These are phyloP conservation scores for Mortierella alpina DNA, from an alignment of 192 early-diverging fungal genomes.

Conservation along the genomic window DNA sequence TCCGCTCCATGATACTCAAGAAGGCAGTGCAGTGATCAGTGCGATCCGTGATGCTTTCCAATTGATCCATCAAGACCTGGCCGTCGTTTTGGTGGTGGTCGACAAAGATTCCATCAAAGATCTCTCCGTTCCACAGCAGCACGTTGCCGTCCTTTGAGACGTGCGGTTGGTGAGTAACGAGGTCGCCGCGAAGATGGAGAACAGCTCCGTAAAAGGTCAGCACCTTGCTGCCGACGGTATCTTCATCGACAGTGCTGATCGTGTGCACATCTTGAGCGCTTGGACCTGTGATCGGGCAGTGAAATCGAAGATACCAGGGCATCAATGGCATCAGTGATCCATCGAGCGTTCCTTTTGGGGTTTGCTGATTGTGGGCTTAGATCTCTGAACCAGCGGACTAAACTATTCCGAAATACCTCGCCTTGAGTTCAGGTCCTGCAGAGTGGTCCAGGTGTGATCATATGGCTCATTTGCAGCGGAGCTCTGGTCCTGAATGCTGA, in stretches of 20 bases:
- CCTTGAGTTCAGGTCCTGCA: constrained; percentile 59
- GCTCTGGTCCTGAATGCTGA: constrained; percentile 41
- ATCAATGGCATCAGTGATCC: background rate
- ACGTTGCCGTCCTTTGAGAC: constrained; percentile 60
- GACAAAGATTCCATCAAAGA: constrained; percentile 82
- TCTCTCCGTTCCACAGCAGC: constrained; percentile 91
- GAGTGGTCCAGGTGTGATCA: constrained; percentile 45
- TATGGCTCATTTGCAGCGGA: constrained; percentile 1
- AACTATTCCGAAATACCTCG: constrained; percentile 48
- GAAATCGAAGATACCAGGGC: background rate
- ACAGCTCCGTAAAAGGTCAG: constrained; percentile 67
- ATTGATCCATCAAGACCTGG: constrained; percentile 27
- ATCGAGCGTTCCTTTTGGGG: no score
- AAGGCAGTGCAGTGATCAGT: background rate
- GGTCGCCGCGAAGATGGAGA: constrained; percentile 75
- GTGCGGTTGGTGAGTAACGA: constrained; percentile 69
- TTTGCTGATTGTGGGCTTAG: no score
- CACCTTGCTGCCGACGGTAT: background rate
- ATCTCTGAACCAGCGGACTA: background rate
- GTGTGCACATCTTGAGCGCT: constrained; percentile 57
- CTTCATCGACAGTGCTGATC: background rate
- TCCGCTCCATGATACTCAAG: constrained; percentile 56
- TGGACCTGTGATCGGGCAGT: constrained; percentile 53
- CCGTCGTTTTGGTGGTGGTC: constrained; percentile 45
- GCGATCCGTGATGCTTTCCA: constrained; percentile 20